Base-by-base conservation (phyloP, 768 basidiomycete genomes). In the Hygrocybe coccinea region DNA sequence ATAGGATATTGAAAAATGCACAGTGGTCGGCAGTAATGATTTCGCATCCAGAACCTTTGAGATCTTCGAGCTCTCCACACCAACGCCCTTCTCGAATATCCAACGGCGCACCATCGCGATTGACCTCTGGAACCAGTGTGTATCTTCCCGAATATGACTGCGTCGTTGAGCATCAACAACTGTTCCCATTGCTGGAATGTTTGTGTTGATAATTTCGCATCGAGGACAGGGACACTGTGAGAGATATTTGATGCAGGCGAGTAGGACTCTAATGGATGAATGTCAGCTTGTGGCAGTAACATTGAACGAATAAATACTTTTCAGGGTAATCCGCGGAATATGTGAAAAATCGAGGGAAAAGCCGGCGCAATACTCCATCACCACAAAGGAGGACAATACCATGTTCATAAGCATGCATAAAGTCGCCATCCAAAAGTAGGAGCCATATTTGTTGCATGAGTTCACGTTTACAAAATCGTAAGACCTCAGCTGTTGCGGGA, bases 311-410 rank as follows among this genome's bases (percentile, higher is more conserved):
- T 59, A 61, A 60, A 34, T 53, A 69, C 69, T 67, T 69, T 46
- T 71, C 69, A 1, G 66, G 69, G 50, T 69, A 71, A 52, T 70
- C 69, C 1, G 69, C 69, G 10, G 60, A 56, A 46, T 69, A 68
- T 3, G 60, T 62, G 39, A 71, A 65, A 22, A 71, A 63, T 0
- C 69, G 58, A 4, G 64, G 65, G 50, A 60, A 69, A 6, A 69
- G 33, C 3, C 60, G 56, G 2, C 63, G 59, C 24, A 35, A 39
- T 2, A 69, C 49, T 4, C 64, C 62, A 62, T 71, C 69, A 15
- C 37, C 52, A 56, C 64, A 71, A n/a, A 44, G 50, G 12, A 69
- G 21, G 11, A 65, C 58, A 17, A 69, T 44, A 1, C 69, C 67
- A 53, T 66, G 38, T 2, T 52, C 19, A 29, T 64, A 68, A 0